Evolutionary conservation across 805 yeast species (phyloP).

Genomic region (Diddensiella santjacobensis): DNA sequence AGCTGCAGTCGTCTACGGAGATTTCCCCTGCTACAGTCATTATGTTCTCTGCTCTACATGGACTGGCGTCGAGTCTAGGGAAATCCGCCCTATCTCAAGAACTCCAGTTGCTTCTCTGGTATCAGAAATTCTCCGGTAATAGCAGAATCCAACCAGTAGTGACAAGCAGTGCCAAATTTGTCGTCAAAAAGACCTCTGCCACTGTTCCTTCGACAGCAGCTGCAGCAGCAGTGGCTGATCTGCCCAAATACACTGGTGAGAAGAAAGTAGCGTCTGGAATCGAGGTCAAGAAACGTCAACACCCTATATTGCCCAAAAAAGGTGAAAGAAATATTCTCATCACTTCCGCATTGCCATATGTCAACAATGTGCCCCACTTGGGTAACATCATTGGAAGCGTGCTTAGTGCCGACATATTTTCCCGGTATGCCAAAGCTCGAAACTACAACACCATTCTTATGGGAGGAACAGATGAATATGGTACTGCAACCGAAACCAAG

Average conservation of each 20-base stretch:
- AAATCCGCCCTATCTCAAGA: conserved; percentile 31
- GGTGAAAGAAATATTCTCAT: conserved; percentile 78
- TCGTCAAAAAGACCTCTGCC: not conserved
- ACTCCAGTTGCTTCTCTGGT: conserved; percentile 32
- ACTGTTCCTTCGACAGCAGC: conserved; percentile 31
- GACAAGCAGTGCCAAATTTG: conserved; percentile 14
- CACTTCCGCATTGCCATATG: conserved; percentile 97
- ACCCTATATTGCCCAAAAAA: conserved; percentile 59
- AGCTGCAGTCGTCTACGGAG: conserved; percentile 27
- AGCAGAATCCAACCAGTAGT: conserved; percentile 17
- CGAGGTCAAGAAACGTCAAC: conserved; percentile 14
- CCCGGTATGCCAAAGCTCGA: conserved; percentile 86
- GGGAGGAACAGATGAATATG: conserved; percentile 99
- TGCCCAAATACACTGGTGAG: conserved; percentile 41
- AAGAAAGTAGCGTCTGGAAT: conserved; percentile 15
- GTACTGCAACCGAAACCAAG: conserved; percentile 98
- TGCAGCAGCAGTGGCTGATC: conserved; percentile 38
- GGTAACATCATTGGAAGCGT: conserved; percentile 97
- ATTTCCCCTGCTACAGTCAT: conserved; percentile 41
- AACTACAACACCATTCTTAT: conserved; percentile 80
- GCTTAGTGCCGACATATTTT: conserved; percentile 86
- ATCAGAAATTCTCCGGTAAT: conserved; percentile 29
- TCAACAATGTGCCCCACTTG: conserved; percentile 96
- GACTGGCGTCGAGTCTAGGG: conserved; percentile 34
- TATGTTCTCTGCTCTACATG: conserved; percentile 43